Percentiles rank a stretch among this genome's conserved stretches.
Conservation (phyloP, 352 stramenopile species). For the Phytopythium aichiense region DNA sequence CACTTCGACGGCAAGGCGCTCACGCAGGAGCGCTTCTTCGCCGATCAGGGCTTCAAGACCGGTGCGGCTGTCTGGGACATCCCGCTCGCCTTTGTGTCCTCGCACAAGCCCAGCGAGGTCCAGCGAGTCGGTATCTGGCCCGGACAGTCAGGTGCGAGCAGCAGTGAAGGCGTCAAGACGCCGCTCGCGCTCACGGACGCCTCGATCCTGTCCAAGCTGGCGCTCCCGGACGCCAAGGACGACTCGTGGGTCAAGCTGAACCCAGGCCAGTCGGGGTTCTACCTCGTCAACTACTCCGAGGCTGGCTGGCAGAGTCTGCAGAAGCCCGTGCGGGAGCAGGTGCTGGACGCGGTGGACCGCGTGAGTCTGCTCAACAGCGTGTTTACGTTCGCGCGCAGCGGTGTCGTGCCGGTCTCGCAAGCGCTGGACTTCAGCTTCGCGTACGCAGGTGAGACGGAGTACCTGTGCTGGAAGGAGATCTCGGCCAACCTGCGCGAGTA, state of each 20-base stretch:
- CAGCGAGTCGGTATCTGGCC: slow-evolving; percentile 64
- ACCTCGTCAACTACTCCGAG: slow-evolving; percentile 91
- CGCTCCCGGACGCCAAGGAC: slow-evolving; percentile 8
- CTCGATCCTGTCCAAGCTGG: slow-evolving; percentile 5
- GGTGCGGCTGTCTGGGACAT: slow-evolving; percentile 67
- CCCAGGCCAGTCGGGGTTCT: slow-evolving; percentile 92
- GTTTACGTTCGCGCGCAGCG: slow-evolving; percentile 88
- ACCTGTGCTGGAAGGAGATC: slow-evolving; percentile 79
- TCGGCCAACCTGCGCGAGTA: slow-evolving; percentile 62
- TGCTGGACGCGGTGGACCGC: slow-evolving; percentile 82
- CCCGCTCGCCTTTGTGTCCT: slow-evolving; percentile 69
- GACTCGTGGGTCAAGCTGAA: slow-evolving; percentile 95
- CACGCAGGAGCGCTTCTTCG: slow-evolving; percentile 92
- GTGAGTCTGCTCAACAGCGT: slow-evolving; percentile 92
- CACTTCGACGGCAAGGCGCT: slow-evolving; percentile 70
- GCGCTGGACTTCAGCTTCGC: slow-evolving; percentile 66
- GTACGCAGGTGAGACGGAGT: slow-evolving; percentile 55
- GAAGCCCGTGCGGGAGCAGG: slow-evolving; percentile 45
- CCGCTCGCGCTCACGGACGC: slow-evolving; percentile 21
- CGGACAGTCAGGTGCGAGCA: slow-evolving; percentile 19
- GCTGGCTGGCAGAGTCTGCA: slow-evolving; percentile 84
- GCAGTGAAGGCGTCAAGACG: slow-evolving; percentile 41
- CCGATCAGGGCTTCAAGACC: slow-evolving; percentile 77
- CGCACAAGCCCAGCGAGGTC: slow-evolving; percentile 37
- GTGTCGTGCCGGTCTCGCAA: slow-evolving; percentile 42